phyloP scores from a whole-genome alignment of 495 filamentous ascomycete genomes.

The Jackrogersella minutella region DNA sequence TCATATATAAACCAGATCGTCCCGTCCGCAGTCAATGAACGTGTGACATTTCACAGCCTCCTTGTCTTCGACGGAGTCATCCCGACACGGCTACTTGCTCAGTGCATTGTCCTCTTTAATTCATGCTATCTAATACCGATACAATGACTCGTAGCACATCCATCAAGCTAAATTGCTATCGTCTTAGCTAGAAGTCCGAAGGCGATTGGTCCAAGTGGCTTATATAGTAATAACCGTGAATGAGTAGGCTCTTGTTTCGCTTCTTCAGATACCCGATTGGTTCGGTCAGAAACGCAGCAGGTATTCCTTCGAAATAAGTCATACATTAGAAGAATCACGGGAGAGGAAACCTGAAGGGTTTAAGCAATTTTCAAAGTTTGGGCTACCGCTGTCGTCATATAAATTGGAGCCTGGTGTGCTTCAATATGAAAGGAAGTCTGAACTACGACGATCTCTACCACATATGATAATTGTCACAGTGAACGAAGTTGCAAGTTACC shows the following conservation, averaged over 20 bases:
- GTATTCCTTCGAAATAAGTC: slow-evolving; percentile 20
- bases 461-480: slow-evolving; percentile 11
- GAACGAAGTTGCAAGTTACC: slow-evolving; percentile 13
- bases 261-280: slow-evolving; percentile 36
- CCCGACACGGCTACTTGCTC: slow-evolving; percentile 36
- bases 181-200: background rate
- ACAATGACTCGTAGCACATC: slow-evolving; percentile 21
- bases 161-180: slow-evolving; percentile 22
- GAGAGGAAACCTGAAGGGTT: background rate
- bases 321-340: slow-evolving; percentile 25
- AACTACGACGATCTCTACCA: slow-evolving; percentile 24
- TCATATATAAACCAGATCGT: slow-evolving; percentile 33
- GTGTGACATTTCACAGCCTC: slow-evolving; percentile 40
- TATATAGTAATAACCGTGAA: slow-evolving; percentile 14
- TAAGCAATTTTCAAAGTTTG: background rate
- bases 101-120: slow-evolving; percentile 27
- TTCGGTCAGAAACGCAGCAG: slow-evolving; percentile 1
- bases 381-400: slow-evolving; percentile 18
- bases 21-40: slow-evolving; percentile 16
- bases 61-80: slow-evolving; percentile 22
- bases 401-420: slow-evolving; percentile 16
- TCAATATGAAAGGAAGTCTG: background rate
- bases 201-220: slow-evolving; percentile 21
- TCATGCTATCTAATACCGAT: slow-evolving; percentile 18
- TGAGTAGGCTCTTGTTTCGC: slow-evolving; percentile 25